Evolutionary conservation across 2,329 filamentous ascomycete species (phyloP).

Genomic region (Cryphonectria nitschkei): DNA sequence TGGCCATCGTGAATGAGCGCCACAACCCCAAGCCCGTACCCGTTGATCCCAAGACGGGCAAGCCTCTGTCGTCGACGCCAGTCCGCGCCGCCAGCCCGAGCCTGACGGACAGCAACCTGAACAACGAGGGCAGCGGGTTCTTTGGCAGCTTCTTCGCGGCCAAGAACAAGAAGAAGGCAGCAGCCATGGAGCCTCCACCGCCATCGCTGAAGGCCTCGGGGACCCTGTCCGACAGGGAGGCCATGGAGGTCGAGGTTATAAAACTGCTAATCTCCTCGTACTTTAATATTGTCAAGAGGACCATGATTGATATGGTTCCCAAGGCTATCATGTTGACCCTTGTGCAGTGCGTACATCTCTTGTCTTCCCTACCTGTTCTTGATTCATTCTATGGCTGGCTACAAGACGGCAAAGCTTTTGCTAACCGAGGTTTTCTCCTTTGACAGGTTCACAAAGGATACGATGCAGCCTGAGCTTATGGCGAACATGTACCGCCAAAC

Average conservation of each 20-base stretch:
- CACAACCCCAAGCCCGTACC: constrained; percentile 89
- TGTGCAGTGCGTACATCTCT: constrained; percentile 72
- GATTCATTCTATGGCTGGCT: background rate
- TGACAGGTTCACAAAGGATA: constrained; percentile 85
- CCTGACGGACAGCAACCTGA: constrained; percentile 52
- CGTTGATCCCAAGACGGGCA: constrained; percentile 98
- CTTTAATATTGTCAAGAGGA: constrained; percentile 96
- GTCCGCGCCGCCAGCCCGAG: constrained; percentile 77
- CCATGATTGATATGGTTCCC: constrained; percentile 99
- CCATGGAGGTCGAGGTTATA: constrained; percentile 96
- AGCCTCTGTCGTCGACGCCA: constrained; percentile 76
- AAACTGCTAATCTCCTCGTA: constrained; percentile 97
- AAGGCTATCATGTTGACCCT: constrained; percentile 99
- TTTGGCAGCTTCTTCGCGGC: constrained; percentile 98
- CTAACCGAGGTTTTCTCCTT: background rate
- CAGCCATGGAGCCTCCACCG: constrained; percentile 97
- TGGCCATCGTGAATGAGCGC: constrained; percentile 96
- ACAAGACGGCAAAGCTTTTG: constrained; percentile 31
- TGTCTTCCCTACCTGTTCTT: no score
- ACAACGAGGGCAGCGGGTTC: constrained; percentile 72
- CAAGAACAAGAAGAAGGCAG: constrained; percentile 99
- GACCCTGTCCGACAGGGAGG: constrained; percentile 89
- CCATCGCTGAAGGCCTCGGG: constrained; percentile 92
- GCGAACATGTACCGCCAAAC: constrained; percentile 96
- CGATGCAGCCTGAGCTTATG: constrained; percentile 96